Evolutionary conservation across 768 basidiomycete genomes (phyloP), one percentile per base, ranked within the genome.

Genomic region (Tephrocybe sp.): DNA sequence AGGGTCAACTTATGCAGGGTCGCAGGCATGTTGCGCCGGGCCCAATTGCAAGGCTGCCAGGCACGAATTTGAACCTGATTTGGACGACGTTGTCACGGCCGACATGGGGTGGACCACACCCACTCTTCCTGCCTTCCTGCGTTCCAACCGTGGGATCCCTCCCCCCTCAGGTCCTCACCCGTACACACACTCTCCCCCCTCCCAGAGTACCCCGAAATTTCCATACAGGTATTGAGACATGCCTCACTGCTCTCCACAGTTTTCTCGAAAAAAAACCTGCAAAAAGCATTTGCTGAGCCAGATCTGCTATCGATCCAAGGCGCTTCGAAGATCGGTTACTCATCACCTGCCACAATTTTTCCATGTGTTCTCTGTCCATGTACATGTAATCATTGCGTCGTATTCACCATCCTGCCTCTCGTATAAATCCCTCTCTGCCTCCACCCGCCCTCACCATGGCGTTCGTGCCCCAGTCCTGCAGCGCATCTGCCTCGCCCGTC

Each of bases 91-190:
- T 39, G 34, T 36, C 28, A 30, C 28, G 28, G 28, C 28, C 28
- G 28, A 37, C 45, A 47, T 36, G 46, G 39, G 23, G 14, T 44
- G 23, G 33, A 12, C 34, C 18, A 20, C 38, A 12, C 4, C 38
- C 20, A 3, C 38, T 39, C n/a, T n/a, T 39, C 38, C 20, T 20
- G 38, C 42, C 59, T 69, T 62, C 65, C 55, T 64, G 70, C 61
- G 67, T 45, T 61, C 40, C 53, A 68, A 73, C 62, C 70, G 71
- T 68, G 70, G 66, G 70, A 69, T 46, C 23, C 17, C 51, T 18
- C 38, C 28, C 5, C 33, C 36, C 3, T 38, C 53, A 32, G 21
- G 26, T 51, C 20, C 40, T 25, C 37, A 21, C 20, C 32, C 14
- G 12, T 1, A 28, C 1, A 26, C n/a, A 11, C n/a, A 3, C 7